Evolutionary conservation across 164 flowering plant genomes (phyloP), one percentile per base, ranked within the genome.

Genomic region (Tetrastigma voinierianum): DNA sequence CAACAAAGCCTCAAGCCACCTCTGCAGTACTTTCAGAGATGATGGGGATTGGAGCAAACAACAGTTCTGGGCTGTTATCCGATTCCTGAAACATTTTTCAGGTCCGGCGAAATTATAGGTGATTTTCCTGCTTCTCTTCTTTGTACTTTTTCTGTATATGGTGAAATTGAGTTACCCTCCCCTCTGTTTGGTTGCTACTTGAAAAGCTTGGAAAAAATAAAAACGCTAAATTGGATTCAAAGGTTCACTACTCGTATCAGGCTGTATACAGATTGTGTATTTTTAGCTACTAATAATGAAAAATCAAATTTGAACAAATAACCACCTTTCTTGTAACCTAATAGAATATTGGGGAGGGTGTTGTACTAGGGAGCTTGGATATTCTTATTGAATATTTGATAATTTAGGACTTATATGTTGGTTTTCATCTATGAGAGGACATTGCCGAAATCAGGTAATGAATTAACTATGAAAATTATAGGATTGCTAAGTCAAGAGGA

Each of bases 11-110:
- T 72, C 80, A 0, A n/a, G 64, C 74, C 82, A n/a, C n/a, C 87
- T 66, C 23, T 80, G 46, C 77, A 62, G 49, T 82, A 45, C 84
- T 83, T n/a, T n/a, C 59, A 53, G 59, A 45, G 78, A 82, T 6
- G 86, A 82, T 48, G 91, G 85, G 18, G 86, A 87, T 72, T 87
- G 87, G 91, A 76, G 52, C 74, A 66, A 77, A 54, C 78, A 80
- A 9, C 74, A 71, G 56, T 85, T 87, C 73, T 87, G 91, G 91
- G 76, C 78, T 40, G 86, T 77, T 17, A 53, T 81, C 43, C 73
- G 61, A 54, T 83, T 79, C 65, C 89, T 87, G 70, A n/a, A n/a
- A 44, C 68, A 67, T 15, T 76, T 48, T 77, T 80, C 2, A 74
- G 84, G 24, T 59, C 60, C n/a, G 9, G 58, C 12, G 74, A 82